Evolutionary conservation across 2,329 filamentous ascomycete species (phyloP).

Genomic region (Pyrenophora teres): DNA sequence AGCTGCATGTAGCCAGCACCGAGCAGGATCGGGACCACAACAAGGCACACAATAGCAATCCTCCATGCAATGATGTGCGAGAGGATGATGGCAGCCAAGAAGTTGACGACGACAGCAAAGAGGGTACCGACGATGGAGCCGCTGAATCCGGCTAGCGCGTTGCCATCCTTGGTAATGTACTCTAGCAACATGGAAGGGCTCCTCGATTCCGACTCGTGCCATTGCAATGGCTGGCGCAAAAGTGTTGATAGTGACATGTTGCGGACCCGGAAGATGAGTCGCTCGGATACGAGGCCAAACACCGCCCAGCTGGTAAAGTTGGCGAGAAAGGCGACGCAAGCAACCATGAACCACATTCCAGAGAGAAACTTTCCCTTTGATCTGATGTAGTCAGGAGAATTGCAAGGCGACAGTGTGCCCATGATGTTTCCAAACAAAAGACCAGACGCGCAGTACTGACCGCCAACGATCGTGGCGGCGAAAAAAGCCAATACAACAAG

Average conservation of each 20-base stretch:
- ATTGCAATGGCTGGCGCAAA: constrained; percentile 69
- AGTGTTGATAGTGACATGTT: constrained; percentile 68
- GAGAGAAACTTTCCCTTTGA: constrained; percentile 59
- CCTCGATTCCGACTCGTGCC: constrained; percentile 70
- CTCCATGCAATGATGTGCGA: constrained; percentile 76
- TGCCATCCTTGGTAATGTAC: constrained; percentile 71
- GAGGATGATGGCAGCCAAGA: constrained; percentile 69
- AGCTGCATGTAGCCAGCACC: constrained; percentile 72
- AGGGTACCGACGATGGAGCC: constrained; percentile 73
- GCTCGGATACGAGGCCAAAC: constrained; percentile 66
- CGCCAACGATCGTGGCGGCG: constrained; percentile 59
- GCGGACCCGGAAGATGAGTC: constrained; percentile 66
- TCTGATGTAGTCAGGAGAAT: constrained; percentile 54
- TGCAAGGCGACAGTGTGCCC: constrained; percentile 61
- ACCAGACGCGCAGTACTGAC: constrained; percentile 62
- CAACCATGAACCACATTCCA: constrained; percentile 65
- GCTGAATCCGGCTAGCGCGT: constrained; percentile 68
- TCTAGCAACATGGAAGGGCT: constrained; percentile 66
- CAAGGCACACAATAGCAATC: constrained; percentile 73
- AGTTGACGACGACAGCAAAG: constrained; percentile 70
- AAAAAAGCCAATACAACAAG: constrained; percentile 56
- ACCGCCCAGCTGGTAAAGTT: constrained; percentile 64
- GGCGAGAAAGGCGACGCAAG: constrained; percentile 63
- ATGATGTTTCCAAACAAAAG: constrained; percentile 66
- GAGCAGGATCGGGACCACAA: constrained; percentile 70